Evolutionary conservation across 306 rosid species (phyloP).

Genomic region (Crataegus laevigata): DNA sequence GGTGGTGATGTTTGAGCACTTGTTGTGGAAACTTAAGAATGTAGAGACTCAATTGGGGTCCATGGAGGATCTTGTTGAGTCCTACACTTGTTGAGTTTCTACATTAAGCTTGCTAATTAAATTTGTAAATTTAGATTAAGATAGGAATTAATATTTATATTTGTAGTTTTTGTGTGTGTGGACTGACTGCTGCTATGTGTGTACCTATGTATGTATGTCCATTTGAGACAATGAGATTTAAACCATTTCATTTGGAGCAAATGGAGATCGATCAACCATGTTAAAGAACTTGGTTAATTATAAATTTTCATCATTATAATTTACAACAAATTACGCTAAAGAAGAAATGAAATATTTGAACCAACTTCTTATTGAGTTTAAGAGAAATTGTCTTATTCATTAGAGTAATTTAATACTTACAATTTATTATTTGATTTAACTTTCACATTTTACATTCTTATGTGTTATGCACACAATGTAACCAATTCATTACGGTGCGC

Average conservation of each 20-base stretch:
- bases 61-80: constrained; percentile 70
- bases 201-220: neutral
- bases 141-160: constrained; percentile 3
- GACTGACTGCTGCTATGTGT: neutral
- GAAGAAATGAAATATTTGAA: too few species aligned
- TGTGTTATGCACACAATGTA: neutral
- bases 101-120: neutral
- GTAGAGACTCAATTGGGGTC: constrained; percentile 61
- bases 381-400: too few species aligned
- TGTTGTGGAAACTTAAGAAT: constrained; percentile 83
- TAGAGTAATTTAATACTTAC: too few species aligned
- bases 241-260: neutral
- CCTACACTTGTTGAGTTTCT: constrained; percentile 52
- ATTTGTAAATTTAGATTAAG: constrained; percentile 2
- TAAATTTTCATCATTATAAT: too few species aligned
- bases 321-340: too few species aligned
- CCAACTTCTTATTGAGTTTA: too few species aligned
- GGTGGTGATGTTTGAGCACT: constrained; percentile 85
- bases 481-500: neutral
- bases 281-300: too few species aligned
- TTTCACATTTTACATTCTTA: neutral
- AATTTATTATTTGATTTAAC: neutral
- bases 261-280: neutral
- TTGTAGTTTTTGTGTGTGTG: neutral
- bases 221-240: constrained; percentile 1